Conservation (phyloP, 805 yeast genomes). For the Danielozyma ontarioensis region DNA sequence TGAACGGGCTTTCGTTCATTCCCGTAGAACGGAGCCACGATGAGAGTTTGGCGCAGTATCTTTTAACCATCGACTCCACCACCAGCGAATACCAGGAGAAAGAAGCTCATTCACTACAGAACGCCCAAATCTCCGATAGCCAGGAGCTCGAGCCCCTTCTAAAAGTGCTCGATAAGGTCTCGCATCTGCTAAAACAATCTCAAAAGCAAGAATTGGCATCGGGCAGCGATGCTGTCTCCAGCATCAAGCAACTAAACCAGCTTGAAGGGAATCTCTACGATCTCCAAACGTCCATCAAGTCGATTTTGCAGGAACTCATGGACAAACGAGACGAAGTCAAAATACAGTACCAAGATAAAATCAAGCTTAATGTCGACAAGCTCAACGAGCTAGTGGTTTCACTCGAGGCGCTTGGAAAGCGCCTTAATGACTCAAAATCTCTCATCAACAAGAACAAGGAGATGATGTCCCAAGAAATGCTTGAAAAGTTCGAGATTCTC, state of each 20-base stretch:
- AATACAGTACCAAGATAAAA: constrained; percentile 17
- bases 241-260: constrained; percentile 8
- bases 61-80: constrained; percentile 23
- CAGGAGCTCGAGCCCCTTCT: constrained; percentile 3
- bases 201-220: not conserved
- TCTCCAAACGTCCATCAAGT: constrained; percentile 13
- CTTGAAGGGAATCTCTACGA: constrained; percentile 14
- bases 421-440: constrained; percentile 19
- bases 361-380: constrained; percentile 21
- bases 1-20: constrained; percentile 17
- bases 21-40: constrained; percentile 12
- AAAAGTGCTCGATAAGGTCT: constrained; percentile 1
- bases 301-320: constrained; percentile 14
- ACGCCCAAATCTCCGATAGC: not conserved
- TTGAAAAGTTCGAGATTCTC: constrained; percentile 23
- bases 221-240: not conserved
- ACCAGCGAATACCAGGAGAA: constrained; percentile 9
- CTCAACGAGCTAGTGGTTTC: constrained; percentile 22
- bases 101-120: not conserved
- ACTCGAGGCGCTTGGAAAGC: constrained; percentile 19
- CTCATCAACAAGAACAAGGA: constrained; percentile 21
- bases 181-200: constrained; percentile 6
- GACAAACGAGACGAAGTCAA: constrained; percentile 12
- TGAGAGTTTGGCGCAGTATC: constrained; percentile 21
- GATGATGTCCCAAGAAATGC: constrained; percentile 19